phyloP scores from a whole-genome alignment of 441 rosid species.

The Mallotus repandus region DNA sequence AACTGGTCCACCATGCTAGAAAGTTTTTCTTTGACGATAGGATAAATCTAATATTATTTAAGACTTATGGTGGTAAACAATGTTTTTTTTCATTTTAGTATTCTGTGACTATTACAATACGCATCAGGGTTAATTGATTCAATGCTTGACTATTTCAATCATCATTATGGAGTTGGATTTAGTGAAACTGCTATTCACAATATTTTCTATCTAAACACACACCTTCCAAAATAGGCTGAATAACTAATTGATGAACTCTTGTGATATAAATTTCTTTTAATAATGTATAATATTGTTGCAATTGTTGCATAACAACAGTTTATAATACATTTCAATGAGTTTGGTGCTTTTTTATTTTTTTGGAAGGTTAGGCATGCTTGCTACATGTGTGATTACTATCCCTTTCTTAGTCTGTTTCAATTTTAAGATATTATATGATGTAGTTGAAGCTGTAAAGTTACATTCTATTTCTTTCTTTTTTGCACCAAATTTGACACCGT shows the following conservation, averaged over 20 bases:
- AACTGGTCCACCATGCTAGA: background rate
- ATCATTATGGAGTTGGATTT: no score
- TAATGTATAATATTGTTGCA: background rate
- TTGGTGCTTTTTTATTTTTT: background rate
- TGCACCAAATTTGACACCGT: background rate
- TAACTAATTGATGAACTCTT: background rate
- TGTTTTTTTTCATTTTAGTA: conserved; percentile 4
- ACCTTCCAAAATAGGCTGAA: no score
- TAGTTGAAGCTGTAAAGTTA: background rate
- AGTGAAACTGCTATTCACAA: no score
- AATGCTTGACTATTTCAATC: no score
- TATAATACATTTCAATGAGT: background rate
- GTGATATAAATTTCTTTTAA: background rate
- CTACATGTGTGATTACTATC: background rate
- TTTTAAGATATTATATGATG: background rate
- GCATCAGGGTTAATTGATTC: background rate
- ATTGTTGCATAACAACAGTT: background rate
- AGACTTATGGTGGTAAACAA: no score
- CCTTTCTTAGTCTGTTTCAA: background rate
- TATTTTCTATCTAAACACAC: no score
- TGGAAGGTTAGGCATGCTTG: background rate
- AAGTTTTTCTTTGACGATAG: background rate
- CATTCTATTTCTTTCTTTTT: background rate
- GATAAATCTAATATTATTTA: no score
- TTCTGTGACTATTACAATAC: no score